A percentile compares a stretch with the other conserved stretches of the same genome.
Conservation (phyloP, 208 protist species). For the Leishmania lainsoni region DNA sequence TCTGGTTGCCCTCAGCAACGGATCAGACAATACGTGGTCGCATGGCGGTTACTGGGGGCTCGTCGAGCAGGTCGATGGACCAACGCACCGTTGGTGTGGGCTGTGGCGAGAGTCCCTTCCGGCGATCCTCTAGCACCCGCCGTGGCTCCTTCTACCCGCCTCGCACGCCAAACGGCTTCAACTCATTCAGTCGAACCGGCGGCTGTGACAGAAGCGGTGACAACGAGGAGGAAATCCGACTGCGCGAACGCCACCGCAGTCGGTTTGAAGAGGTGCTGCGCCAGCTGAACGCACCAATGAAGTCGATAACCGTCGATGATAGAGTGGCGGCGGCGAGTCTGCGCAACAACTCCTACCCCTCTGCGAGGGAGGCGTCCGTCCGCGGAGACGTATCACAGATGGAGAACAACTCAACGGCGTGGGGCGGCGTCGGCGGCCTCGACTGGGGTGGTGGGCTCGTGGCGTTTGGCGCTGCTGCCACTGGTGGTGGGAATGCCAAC, state of each 20-base stretch:
- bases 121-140: neutral
- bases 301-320: constrained; percentile 15
- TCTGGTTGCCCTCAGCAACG: neutral
- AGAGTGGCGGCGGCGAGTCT: neutral
- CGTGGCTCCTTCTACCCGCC: neutral
- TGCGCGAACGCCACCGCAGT: constrained; percentile 29
- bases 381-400: constrained; percentile 7
- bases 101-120: neutral
- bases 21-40: neutral
- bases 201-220: constrained; percentile 12
- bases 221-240: constrained; percentile 11
- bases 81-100: neutral
- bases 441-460: constrained; percentile 21
- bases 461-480: constrained; percentile 4
- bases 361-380: neutral
- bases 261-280: constrained; percentile 33
- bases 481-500: neutral
- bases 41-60: neutral
- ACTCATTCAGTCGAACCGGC: constrained; percentile 30
- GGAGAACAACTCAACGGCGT: constrained; percentile 14
- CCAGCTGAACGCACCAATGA: constrained; percentile 16
- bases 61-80: neutral
- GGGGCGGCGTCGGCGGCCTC: constrained; percentile 20
- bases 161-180: constrained; percentile 7
- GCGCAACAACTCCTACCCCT: constrained; percentile 11